phyloP scores from a whole-genome alignment of 2,329 filamentous ascomycete genomes.

The Xylaria polymorpha region DNA sequence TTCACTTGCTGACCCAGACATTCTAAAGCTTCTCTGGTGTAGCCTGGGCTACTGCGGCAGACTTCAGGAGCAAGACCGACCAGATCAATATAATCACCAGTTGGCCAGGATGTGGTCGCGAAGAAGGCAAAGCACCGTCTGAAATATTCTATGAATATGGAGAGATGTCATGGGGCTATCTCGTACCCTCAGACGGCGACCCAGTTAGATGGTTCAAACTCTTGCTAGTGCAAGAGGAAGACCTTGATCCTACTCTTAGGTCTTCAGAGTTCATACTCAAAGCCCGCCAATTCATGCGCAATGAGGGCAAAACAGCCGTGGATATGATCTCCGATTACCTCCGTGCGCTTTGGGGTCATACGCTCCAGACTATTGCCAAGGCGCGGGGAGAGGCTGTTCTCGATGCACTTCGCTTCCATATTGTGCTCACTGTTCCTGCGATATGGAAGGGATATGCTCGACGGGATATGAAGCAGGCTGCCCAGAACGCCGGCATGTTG shows the following conservation, averaged over 20 bases:
- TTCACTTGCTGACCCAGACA: not conserved
- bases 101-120: constrained; percentile 13
- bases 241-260: constrained; percentile 37
- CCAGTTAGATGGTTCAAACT: constrained; percentile 48
- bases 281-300: constrained; percentile 29
- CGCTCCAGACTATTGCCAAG: constrained; percentile 36
- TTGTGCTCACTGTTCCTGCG: constrained; percentile 47
- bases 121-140: constrained; percentile 43
- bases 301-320: constrained; percentile 38
- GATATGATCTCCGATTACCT: constrained; percentile 46
- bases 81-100: constrained; percentile 21
- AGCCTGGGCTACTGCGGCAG: constrained; percentile 41
- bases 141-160: constrained; percentile 40
- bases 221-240: constrained; percentile 40
- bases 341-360: constrained; percentile 44
- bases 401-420: constrained; percentile 35
- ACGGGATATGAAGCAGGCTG: constrained; percentile 42
- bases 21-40: constrained; percentile 46
- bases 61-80: constrained; percentile 5
- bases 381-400: constrained; percentile 34
- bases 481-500: constrained; percentile 41
- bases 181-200: constrained; percentile 38
- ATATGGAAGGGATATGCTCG: constrained; percentile 47
- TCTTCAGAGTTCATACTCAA: constrained; percentile 35
- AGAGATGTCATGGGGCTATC: constrained; percentile 42